Percentiles rank a stretch among this genome's conserved stretches.
Conservation (phyloP, 2,329 filamentous ascomycete genomes). For the Exophiala bonariae region DNA sequence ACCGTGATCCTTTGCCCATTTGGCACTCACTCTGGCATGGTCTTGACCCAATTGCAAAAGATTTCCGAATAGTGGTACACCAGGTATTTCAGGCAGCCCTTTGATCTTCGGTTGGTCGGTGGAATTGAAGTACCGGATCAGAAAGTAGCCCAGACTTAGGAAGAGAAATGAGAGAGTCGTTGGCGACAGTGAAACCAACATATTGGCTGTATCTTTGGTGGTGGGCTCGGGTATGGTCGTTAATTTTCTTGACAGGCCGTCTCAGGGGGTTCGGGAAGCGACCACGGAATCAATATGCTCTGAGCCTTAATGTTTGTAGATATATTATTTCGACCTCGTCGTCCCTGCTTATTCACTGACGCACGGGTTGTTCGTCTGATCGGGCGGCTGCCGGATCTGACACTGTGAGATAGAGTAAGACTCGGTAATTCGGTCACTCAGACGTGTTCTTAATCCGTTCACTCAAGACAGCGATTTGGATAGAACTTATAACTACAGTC, state of each 20-base stretch:
- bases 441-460: no score
- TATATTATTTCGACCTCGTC: no score
- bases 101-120: constrained; percentile 64
- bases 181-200: constrained; percentile 20
- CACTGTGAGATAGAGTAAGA: no score
- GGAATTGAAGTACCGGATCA: constrained; percentile 44
- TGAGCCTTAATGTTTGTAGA: no score
- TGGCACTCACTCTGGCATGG: constrained; percentile 55
- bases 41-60: constrained; percentile 60
- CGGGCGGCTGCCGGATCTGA: no score
- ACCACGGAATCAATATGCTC: not conserved
- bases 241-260: no score
- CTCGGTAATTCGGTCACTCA: no score
- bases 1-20: constrained; percentile 62
- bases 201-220: constrained; percentile 7
- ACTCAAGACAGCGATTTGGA: no score
- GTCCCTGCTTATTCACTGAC: not conserved
- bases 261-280: not conserved
- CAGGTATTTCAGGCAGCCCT: constrained; percentile 61
- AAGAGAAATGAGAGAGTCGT: constrained; percentile 32
- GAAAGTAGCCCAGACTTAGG: constrained; percentile 38
- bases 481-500: no score
- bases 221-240: no score
- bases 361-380: no score
- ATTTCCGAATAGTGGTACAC: constrained; percentile 64